Percentiles rank a stretch among this genome's conserved stretches.
These are phyloP conservation scores for Sporothrix euskadiensis DNA, from an alignment of 2,329 filamentous ascomycete species.

Conservation along the genomic window DNA sequence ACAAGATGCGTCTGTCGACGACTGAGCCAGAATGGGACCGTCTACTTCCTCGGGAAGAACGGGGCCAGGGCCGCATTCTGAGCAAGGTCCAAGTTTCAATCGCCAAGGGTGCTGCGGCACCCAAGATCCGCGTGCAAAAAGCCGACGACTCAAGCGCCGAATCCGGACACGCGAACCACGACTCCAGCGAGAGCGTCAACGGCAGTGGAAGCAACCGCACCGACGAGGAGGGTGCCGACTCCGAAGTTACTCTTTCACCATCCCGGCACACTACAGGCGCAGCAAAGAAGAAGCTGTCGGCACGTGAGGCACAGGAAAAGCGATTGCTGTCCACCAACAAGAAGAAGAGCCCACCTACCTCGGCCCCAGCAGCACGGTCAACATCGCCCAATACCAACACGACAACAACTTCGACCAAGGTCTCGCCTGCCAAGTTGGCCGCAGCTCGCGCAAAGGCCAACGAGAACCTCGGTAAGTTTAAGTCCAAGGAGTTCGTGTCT, in stretches of 20 bases:
- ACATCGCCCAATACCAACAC: conserved; percentile 18
- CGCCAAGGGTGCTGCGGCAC: conserved; percentile 51
- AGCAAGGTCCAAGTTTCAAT: conserved; percentile 63
- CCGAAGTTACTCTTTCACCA: conserved; percentile 31
- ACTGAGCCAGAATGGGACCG: conserved; percentile 63
- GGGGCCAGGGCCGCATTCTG: conserved; percentile 60
- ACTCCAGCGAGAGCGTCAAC: conserved; percentile 38
- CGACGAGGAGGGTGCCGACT: conserved; percentile 37
- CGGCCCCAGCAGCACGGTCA: conserved; percentile 19
- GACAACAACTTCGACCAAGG: conserved; percentile 37
- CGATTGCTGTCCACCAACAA: conserved; percentile 50
- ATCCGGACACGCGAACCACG: conserved; percentile 45
- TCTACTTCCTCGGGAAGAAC: conserved; percentile 58
- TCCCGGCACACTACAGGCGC: conserved; percentile 42
- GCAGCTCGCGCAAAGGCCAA: conserved; percentile 41
- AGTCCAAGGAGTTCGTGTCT: conserved; percentile 58
- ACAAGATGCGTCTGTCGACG: conserved; percentile 58
- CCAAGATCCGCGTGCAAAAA: conserved; percentile 54
- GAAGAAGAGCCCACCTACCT: conserved; percentile 40
- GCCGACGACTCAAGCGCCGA: conserved; percentile 48
- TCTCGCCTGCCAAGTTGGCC: conserved; percentile 46
- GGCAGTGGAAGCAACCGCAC: conserved; percentile 27
- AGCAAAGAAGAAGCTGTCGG: conserved; percentile 53
- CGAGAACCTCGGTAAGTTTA: conserved; percentile 46
- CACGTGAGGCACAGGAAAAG: conserved; percentile 58